phyloP scores from a whole-genome alignment of 2,329 filamentous ascomycete species.

The Alternaria rosae region DNA sequence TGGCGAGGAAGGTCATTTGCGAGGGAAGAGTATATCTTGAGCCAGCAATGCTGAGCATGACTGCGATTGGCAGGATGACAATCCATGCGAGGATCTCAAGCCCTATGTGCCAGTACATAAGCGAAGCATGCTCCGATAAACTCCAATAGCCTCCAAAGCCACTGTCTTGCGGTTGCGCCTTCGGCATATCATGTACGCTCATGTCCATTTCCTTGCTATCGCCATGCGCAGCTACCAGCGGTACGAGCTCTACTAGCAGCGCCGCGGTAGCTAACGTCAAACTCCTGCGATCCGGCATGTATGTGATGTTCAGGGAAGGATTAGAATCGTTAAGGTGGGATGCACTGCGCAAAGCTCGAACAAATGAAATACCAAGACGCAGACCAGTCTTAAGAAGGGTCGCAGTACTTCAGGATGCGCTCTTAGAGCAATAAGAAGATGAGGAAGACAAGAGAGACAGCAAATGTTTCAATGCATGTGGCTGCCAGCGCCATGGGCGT shows the following conservation, averaged over 20 bases:
- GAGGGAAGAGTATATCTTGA: constrained; percentile 75
- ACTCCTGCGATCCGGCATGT: constrained; percentile 37
- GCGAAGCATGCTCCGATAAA: constrained; percentile 59
- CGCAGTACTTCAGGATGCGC: constrained; percentile 5
- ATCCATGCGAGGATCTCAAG: constrained; percentile 77
- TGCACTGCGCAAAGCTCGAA: neutral
- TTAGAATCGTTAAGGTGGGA: neutral
- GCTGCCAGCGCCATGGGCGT: constrained; percentile 6
- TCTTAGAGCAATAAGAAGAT: constrained; percentile 7
- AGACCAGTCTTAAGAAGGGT: neutral
- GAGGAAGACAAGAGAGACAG: constrained; percentile 10
- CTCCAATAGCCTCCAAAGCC: constrained; percentile 65
- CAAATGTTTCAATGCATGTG: constrained; percentile 7
- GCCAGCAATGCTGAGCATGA: constrained; percentile 84
- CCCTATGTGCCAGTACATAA: constrained; percentile 74
- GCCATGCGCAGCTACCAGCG: constrained; percentile 53
- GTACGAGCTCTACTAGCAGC: constrained; percentile 51
- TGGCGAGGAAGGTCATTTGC: constrained; percentile 65
- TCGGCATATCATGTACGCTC: constrained; percentile 31
- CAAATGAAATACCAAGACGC: neutral
- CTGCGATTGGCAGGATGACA: constrained; percentile 73
- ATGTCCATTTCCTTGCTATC: constrained; percentile 42
- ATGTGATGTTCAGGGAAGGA: constrained; percentile 13
- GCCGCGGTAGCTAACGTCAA: constrained; percentile 42
- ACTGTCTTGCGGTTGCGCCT: constrained; percentile 22